Evolutionary conservation across 148 eudicot species (phyloP), one percentile per base, ranked within the genome.

Genomic region (Rhododendron simsii): DNA sequence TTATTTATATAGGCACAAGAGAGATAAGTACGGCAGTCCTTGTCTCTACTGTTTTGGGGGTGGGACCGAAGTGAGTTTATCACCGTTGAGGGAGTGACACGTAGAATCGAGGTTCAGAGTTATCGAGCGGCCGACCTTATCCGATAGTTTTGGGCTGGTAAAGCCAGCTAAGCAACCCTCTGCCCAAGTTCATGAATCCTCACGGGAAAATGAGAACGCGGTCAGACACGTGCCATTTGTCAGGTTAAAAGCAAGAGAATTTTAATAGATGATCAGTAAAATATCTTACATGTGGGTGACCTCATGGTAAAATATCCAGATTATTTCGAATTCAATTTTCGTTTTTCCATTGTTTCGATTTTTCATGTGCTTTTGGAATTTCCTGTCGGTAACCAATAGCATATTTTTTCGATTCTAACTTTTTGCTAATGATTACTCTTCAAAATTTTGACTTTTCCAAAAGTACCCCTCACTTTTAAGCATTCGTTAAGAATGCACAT

Each of bases 81-180:
- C 26, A 35, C 87, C 85, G 55, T n/a, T 87, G 0, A 83, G 0
- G n/a, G 30, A 9, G 0, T 2, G 91, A 77, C 91, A 90, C 91
- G 94, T 85, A 37, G 4, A 37, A 37, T 37, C 55, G 61, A 61
- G 48, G 71, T 57, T 69, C 53, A 67, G 13, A 4, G 21, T 41
- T 11, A 80, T 59, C 88, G 35, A 53, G 79, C 81, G 81, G 87
- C 87, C 87, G 78, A 77, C 87, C 93, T 91, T 90, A 90, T 90
- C 91, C 78, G 28, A 81, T 53, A 44, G 47, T 16, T 33, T 3
- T 26, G 87, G 45, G 71, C 79, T 41, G 45, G 39, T 30, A 53
- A 50, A 78, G 78, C 81, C 67, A 63, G 63, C 33, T 41, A n/a
- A 63, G 85, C 53, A 2, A 11, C 33, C 18, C 18, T 9, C 18